Evolutionary conservation across 495 filamentous ascomycete genomes (phyloP).

Genomic region (Penicillium antarcticum): DNA sequence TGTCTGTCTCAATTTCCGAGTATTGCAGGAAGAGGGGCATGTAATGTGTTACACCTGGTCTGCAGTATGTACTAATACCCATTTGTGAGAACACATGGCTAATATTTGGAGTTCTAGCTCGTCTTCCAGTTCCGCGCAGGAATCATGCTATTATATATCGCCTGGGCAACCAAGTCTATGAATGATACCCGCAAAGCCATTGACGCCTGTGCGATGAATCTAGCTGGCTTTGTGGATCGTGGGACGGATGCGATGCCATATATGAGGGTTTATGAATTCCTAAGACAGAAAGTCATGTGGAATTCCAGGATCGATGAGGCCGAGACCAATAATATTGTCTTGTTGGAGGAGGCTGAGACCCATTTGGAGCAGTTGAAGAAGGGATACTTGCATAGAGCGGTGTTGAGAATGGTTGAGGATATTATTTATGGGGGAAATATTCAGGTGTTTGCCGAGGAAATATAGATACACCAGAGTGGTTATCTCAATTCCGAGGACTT

Average conservation of each 20-base stretch:
- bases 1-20: constrained; percentile 26
- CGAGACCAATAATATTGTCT: neutral
- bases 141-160: constrained; percentile 31
- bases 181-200: constrained; percentile 18
- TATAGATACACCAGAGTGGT: too few relatives aligned
- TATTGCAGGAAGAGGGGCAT: constrained; percentile 32
- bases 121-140: constrained; percentile 32
- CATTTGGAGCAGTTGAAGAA: constrained; percentile 23
- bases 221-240: constrained; percentile 24
- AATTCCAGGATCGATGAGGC: neutral
- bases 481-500: too few relatives aligned
- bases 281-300: constrained; percentile 14
- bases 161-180: constrained; percentile 21
- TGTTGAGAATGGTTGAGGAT: constrained; percentile 33
- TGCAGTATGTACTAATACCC: constrained; percentile 18
- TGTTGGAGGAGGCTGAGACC: constrained; percentile 15
- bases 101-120: constrained; percentile 14
- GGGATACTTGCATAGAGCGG: constrained; percentile 27
- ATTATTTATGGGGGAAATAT: constrained; percentile 20
- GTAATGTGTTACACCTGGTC: constrained; percentile 37
- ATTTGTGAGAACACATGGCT: neutral
- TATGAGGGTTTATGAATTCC: constrained; percentile 19
- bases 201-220: constrained; percentile 18
- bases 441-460: neutral
- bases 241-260: constrained; percentile 29